Base-by-base conservation (phyloP, 768 basidiomycete genomes). In the Rhizopogon sp. region DNA sequence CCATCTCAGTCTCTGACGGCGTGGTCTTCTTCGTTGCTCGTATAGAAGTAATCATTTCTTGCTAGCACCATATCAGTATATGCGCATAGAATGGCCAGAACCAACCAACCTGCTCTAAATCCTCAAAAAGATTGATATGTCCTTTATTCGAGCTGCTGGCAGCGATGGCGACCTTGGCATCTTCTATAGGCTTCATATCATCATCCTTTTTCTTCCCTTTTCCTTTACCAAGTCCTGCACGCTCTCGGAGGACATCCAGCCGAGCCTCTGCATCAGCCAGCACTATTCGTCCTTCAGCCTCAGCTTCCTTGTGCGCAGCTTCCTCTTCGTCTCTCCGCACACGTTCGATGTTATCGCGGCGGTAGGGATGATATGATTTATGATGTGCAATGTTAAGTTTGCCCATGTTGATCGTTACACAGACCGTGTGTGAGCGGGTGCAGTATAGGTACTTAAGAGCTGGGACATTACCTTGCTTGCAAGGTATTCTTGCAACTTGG, bases 381-480 rank as follows among this genome's bases (percentile, higher is more conserved):
- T 92, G 90, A 68, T 93, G 90, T 11, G 90, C 90, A 67, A 93
- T 92, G 66, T 91, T 91, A 22, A 93, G 79, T 64, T 90, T 90
- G 28, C 88, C 90, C 90, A 91, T 91, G 44, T 35, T 3, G 20
- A 20, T 1, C 20, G 17, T 14, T 47, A 25, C 4, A 25, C 25
- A 25, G 47, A 39, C 47, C 10, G 16, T 43, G 5, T 31, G 16
- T 31, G 44, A 35, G 35, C 7, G 35, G 11, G 5, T 35, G 35
- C 5, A 11, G 35, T 31, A 31, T 9, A 31, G 4, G 7, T 4
- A 31, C 22, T 25, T 3, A 25, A 25, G 31, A 33, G 31, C 31
- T 33, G 31, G 31, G 31, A 33, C 31, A 7, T 31, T n/a, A n/a
- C n/a, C n/a, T n/a, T n/a, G n/a, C n/a, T n/a, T n/a, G n/a, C n/a